Evolutionary conservation across 768 basidiomycete genomes (phyloP).

Genomic region (Termitomyces sp.): DNA sequence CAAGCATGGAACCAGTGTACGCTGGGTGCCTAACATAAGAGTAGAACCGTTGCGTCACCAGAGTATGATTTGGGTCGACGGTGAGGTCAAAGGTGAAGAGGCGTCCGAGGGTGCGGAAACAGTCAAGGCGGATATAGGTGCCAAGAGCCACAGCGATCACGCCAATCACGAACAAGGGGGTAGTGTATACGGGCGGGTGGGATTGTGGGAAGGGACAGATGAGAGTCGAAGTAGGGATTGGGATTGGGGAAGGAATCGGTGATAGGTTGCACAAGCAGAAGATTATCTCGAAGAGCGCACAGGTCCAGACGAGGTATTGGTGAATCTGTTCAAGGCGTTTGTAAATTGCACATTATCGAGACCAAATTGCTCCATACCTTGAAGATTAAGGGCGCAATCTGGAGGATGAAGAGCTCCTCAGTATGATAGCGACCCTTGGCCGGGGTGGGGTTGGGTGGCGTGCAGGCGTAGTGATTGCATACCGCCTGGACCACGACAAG

Average conservation of each 20-base stretch:
- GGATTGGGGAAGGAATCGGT: conserved; percentile 18
- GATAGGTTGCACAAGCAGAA: conserved; percentile 13
- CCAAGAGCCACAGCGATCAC: conserved; percentile 29
- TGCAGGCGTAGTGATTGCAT: conserved; percentile 40
- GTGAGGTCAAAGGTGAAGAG: conserved; percentile 48
- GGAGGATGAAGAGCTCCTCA: conserved; percentile 35
- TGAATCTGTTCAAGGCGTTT: conserved; percentile 9
- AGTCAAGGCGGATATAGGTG: conserved; percentile 36
- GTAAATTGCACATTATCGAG: background rate
- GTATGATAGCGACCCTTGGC: conserved; percentile 41
- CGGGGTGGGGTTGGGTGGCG: conserved; percentile 45
- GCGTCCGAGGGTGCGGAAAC: conserved; percentile 38
- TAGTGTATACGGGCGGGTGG: conserved; percentile 19
- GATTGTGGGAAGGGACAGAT: conserved; percentile 20
- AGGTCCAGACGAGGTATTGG: conserved; percentile 16
- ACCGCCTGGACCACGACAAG: conserved; percentile 37
- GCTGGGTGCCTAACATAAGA: conserved; percentile 43
- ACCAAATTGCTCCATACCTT: conserved; percentile 23
- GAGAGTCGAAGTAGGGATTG: conserved; percentile 27
- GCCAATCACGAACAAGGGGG: conserved; percentile 30
- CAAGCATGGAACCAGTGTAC: conserved; percentile 41
- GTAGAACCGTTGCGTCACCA: conserved; percentile 41
- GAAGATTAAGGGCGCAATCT: conserved; percentile 44
- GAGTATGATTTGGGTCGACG: conserved; percentile 34
- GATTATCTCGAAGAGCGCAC: conserved; percentile 16